Percentiles rank a stretch among this genome's conserved stretches.
phyloP scores from a whole-genome alignment of 2,329 filamentous ascomycete species.

The Graphilbum sp. region DNA sequence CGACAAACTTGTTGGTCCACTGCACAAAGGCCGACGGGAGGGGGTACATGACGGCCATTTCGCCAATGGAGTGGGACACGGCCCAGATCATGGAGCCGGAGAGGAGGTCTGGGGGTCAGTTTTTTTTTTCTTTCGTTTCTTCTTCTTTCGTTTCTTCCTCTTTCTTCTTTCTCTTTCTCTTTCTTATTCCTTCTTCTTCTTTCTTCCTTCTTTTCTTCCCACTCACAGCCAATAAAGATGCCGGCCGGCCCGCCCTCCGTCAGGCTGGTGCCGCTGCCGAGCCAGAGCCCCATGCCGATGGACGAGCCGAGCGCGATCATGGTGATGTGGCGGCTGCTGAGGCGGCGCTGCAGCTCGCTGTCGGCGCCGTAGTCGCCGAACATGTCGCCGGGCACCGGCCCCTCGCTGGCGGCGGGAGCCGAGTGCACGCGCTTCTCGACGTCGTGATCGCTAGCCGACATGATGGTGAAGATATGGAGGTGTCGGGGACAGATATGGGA shows the following conservation, averaged over 20 bases:
- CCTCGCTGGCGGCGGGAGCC: background rate
- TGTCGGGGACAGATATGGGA: no score
- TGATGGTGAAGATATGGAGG: no score
- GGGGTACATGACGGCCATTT: slow-evolving; percentile 1
- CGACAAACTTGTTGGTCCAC: slow-evolving; percentile 17
- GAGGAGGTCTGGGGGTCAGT: background rate
- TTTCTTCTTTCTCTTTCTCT: no score
- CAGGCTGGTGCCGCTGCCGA: slow-evolving; percentile 1
- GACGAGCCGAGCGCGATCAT: slow-evolving; percentile 2
- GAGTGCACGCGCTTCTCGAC: slow-evolving; percentile 1
- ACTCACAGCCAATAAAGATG: slow-evolving; percentile 2
- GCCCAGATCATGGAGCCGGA: slow-evolving; percentile 2
- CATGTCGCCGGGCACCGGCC: background rate
- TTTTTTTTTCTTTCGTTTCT: no score
- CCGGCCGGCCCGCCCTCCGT: background rate
- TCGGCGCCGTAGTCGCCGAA: slow-evolving; percentile 2
- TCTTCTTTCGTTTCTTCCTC: no score
- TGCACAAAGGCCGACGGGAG: slow-evolving; percentile 1
- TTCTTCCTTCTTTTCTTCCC: background rate
- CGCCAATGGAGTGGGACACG: slow-evolving; percentile 1
- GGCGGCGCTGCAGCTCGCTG: slow-evolving; percentile 2
- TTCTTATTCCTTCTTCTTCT: no score
- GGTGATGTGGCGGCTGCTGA: slow-evolving; percentile 2
- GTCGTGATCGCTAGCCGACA: background rate
- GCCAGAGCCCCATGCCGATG: slow-evolving; percentile 3